Conservation (phyloP, 495 filamentous ascomycete genomes). For the Parachaetomium inaequale region DNA sequence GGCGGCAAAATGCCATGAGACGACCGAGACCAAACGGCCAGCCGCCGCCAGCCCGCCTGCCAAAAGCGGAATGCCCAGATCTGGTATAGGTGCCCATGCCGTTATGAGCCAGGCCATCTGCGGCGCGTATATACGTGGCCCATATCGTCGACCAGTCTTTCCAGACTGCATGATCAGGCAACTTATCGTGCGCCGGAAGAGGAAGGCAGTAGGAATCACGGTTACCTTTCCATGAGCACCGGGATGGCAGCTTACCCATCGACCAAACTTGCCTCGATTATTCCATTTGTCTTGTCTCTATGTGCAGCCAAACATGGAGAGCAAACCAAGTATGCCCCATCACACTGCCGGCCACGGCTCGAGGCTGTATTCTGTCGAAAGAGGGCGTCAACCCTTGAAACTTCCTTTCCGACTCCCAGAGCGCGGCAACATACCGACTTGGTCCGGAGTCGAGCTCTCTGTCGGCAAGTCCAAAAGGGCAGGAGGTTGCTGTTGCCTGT, state of each 20-base stretch:
- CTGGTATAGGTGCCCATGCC: neutral
- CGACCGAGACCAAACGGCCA: neutral
- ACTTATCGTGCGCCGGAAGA: neutral
- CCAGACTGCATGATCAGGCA: neutral
- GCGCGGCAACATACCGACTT: neutral
- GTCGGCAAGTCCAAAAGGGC: neutral
- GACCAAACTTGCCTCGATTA: neutral
- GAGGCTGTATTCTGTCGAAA: conserved; percentile 3
- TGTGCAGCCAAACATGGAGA: neutral
- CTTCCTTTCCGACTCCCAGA: neutral
- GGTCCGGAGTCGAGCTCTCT: neutral
- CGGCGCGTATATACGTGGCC: neutral
- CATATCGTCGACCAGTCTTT: neutral
- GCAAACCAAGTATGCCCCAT: neutral
- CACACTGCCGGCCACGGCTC: neutral
- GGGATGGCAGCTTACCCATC: neutral
- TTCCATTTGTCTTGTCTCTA: neutral
- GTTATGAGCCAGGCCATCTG: neutral
- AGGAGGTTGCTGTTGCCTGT: neutral
- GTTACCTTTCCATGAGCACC: neutral
- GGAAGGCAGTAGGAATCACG: neutral
- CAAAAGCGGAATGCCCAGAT: neutral
- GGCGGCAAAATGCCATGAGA: conserved; percentile 16
- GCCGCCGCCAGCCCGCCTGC: neutral
- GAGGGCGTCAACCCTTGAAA: conserved; percentile 7